phyloP scores from a whole-genome alignment of 2,329 filamentous ascomycete species.

The Arachnomyces sp. region DNA sequence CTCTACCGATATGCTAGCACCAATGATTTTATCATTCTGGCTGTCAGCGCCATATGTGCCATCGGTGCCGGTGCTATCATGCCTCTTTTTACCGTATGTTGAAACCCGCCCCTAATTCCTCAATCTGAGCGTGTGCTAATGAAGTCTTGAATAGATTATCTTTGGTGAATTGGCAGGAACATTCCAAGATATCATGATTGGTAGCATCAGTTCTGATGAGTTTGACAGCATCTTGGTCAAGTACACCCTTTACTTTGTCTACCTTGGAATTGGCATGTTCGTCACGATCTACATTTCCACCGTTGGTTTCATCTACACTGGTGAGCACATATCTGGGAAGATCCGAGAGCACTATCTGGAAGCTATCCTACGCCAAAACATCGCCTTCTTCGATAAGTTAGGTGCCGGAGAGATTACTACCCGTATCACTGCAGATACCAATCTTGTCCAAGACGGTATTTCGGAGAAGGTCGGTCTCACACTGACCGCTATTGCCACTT shows the following conservation, averaged over 20 bases:
- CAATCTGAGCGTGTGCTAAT: background rate
- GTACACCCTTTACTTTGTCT: slow-evolving; percentile 74
- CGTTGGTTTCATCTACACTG: slow-evolving; percentile 81
- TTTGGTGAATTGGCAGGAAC: slow-evolving; percentile 68
- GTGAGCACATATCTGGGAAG: slow-evolving; percentile 69
- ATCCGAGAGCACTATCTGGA: slow-evolving; percentile 76
- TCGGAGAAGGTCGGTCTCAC: slow-evolving; percentile 81
- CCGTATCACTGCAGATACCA: slow-evolving; percentile 87
- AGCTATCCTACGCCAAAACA: slow-evolving; percentile 79
- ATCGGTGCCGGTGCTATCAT: slow-evolving; percentile 66
- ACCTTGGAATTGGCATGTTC: slow-evolving; percentile 75
- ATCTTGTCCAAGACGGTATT: slow-evolving; percentile 86
- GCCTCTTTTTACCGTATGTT: slow-evolving; percentile 64
- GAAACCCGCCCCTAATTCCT: background rate
- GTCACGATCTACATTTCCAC: slow-evolving; percentile 69
- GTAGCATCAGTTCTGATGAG: slow-evolving; percentile 38
- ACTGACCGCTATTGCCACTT: slow-evolving; percentile 67
- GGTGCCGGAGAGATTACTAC: slow-evolving; percentile 91
- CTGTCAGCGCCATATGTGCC: slow-evolving; percentile 53
- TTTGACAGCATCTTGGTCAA: slow-evolving; percentile 55
- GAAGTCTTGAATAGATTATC: slow-evolving; percentile 37
- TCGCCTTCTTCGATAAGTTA: slow-evolving; percentile 86
- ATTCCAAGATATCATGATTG: slow-evolving; percentile 58
- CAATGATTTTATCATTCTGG: slow-evolving; percentile 56
- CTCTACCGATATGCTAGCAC: slow-evolving; percentile 63